These are phyloP conservation scores for Podospora australis DNA, from an alignment of 495 filamentous ascomycete species.

Conservation along the genomic window DNA sequence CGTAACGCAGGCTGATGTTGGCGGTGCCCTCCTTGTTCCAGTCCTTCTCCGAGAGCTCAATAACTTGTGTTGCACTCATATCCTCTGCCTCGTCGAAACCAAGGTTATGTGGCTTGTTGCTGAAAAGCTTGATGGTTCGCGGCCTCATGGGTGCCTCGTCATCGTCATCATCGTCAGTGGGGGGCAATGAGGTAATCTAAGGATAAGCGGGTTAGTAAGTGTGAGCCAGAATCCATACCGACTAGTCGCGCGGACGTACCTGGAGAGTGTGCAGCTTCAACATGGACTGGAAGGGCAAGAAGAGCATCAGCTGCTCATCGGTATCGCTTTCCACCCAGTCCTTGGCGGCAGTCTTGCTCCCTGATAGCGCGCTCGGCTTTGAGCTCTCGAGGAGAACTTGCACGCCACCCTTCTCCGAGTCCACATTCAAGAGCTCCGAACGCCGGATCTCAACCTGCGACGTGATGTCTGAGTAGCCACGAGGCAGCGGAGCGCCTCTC, in stretches of 20 bases:
- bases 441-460: slow-evolving; percentile 70
- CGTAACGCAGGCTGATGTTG: slow-evolving; percentile 75
- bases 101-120: slow-evolving; percentile 78
- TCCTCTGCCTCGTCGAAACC: slow-evolving; percentile 96
- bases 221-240: not conserved
- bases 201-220: slow-evolving; percentile 11
- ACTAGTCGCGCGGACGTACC: slow-evolving; percentile 29
- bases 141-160: slow-evolving; percentile 76
- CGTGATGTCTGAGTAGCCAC: slow-evolving; percentile 78
- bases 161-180: slow-evolving; percentile 47
- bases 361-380: slow-evolving; percentile 60
- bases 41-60: slow-evolving; percentile 64
- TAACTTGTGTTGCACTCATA: slow-evolving; percentile 65
- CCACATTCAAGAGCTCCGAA: slow-evolving; percentile 80
- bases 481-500: slow-evolving; percentile 67
- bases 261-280: slow-evolving; percentile 84
- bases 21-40: slow-evolving; percentile 92
- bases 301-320: slow-evolving; percentile 97
- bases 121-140: slow-evolving; percentile 75
- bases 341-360: slow-evolving; percentile 52
- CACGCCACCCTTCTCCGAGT: slow-evolving; percentile 60
- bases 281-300: slow-evolving; percentile 80
- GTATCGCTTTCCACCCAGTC: slow-evolving; percentile 99
- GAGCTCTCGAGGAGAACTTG: slow-evolving; percentile 63
- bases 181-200: slow-evolving; percentile 77